Conservation (phyloP, 257 asterid species). For the Rubia yunnanensis region DNA sequence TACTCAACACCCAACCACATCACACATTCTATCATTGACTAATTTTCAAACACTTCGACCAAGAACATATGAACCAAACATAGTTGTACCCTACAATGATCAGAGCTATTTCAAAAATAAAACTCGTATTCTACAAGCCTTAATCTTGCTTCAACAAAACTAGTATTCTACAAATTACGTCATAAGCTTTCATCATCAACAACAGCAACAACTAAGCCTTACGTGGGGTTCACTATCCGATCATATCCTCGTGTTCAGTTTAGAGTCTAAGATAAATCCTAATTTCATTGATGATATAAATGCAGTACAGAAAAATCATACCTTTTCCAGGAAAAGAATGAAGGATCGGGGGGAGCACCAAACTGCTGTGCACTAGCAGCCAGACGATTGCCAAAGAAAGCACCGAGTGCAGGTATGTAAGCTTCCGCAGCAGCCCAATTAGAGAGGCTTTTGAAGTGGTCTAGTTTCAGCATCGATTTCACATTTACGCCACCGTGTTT, state of each 20-base stretch:
- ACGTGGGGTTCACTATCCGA: neutral
- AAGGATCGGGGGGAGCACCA: conserved; percentile 43
- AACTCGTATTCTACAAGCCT: too few relatives aligned
- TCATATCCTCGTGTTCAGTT: neutral
- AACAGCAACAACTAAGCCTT: neutral
- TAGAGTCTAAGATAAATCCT: neutral
- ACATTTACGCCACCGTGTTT: conserved; percentile 35
- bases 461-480: conserved; percentile 57
- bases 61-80: too few relatives aligned
- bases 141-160: too few relatives aligned
- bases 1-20: neutral
- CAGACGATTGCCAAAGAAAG: conserved; percentile 55
- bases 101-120: too few relatives aligned
- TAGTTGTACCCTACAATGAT: too few relatives aligned
- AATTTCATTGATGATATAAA: too few relatives aligned
- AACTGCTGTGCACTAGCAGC: conserved; percentile 49
- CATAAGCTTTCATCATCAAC: neutral
- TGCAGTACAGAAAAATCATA: conserved; percentile 1
- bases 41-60: too few relatives aligned
- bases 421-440: conserved; percentile 43
- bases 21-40: neutral
- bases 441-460: conserved; percentile 52
- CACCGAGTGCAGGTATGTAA: conserved; percentile 46
- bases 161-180: neutral
- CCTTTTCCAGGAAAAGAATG: conserved; percentile 62